Evolutionary conservation across 176 grass and related monocot genomes (phyloP).

Genomic region (Neostapfia colusana): DNA sequence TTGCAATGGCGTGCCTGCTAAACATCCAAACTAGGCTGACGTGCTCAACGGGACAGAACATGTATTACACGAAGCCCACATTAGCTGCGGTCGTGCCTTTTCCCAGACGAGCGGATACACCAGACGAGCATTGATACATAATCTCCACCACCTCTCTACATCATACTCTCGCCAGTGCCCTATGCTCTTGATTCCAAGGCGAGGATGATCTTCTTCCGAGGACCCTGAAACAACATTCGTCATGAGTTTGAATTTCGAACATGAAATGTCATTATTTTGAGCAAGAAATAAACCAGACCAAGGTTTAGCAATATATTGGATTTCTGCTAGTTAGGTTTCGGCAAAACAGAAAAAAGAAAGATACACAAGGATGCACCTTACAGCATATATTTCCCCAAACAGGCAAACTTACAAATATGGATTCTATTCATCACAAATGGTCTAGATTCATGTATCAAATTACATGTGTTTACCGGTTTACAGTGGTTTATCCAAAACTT

Average conservation of each 20-base stretch:
- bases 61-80: slow-evolving; percentile 7
- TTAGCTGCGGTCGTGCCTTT: not conserved
- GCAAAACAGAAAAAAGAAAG: not conserved
- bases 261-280: not conserved
- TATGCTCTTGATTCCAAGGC: slow-evolving; percentile 80
- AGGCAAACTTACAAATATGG: not conserved
- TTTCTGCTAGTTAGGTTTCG: not conserved
- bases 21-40: slow-evolving; percentile 26
- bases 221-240: slow-evolving; percentile 66
- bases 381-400: not conserved
- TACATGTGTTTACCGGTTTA: not conserved
- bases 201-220: slow-evolving; percentile 96
- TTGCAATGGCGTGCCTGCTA: not conserved
- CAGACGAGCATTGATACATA: no score
- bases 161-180: slow-evolving; percentile 16
- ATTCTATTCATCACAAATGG: slow-evolving; percentile 5
- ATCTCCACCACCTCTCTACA: slow-evolving; percentile 46
- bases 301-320: no score
- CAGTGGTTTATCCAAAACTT: not conserved
- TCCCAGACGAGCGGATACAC: not conserved
- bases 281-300: slow-evolving; percentile 5
- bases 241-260: not conserved
- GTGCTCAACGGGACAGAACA: not conserved
- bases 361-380: not conserved
- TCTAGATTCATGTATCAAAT: slow-evolving; percentile 10